Percentiles rank a stretch among this genome's conserved stretches.
Evolutionary conservation across 768 basidiomycete species (phyloP).

Genomic region (Boletus sensibilis): DNA sequence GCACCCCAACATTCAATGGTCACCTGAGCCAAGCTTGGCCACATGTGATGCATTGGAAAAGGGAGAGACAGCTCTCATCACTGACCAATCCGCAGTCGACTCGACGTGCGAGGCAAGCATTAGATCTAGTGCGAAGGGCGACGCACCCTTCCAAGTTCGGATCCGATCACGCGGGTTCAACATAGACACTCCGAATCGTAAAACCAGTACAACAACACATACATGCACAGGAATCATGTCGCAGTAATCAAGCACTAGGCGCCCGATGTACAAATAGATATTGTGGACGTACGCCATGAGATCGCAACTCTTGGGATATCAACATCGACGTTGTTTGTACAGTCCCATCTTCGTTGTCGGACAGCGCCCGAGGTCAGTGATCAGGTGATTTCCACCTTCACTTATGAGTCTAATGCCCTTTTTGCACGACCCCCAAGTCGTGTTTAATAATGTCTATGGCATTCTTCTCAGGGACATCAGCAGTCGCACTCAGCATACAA

Average conservation of each 20-base stretch:
- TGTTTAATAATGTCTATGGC: no score
- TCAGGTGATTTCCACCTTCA: background rate
- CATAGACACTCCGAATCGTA: background rate
- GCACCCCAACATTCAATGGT: background rate
- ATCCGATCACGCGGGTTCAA: background rate
- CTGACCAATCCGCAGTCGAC: background rate
- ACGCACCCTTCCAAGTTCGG: background rate
- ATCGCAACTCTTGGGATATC: background rate
- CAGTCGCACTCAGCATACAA: background rate
- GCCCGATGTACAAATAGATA: background rate
- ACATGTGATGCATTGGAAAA: background rate
- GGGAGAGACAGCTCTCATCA: background rate
- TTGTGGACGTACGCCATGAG: background rate
- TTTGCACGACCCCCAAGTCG: background rate
- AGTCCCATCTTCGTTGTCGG: background rate
- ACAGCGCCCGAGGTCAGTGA: no score
- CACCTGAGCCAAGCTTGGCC: background rate
- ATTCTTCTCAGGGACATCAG: background rate
- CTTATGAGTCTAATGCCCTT: background rate
- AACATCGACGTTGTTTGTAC: background rate
- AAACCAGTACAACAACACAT: background rate
- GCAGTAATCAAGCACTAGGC: background rate
- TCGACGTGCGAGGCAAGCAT: background rate
- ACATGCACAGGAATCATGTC: background rate
- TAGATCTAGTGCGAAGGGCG: background rate